Percentiles rank a stretch among this genome's conserved stretches.
Evolutionary conservation across 78 protist genomes (phyloP).

Genomic region (Cavenderia fasciculata): DNA sequence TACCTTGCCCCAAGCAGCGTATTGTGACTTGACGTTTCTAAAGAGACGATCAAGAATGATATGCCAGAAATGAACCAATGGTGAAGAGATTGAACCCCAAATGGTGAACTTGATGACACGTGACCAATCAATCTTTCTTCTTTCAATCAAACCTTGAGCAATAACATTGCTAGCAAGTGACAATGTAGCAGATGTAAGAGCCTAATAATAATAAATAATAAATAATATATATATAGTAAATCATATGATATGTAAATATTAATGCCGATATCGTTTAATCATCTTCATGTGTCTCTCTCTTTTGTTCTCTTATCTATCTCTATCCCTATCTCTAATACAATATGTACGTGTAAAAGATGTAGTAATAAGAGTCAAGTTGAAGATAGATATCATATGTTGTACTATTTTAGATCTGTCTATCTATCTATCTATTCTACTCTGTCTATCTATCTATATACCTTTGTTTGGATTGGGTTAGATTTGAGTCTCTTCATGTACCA

Average conservation of each 20-base stretch:
- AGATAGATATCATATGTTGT: no score
- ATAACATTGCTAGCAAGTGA: constrained; percentile 34
- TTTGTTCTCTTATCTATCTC: no score
- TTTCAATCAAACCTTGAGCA: constrained; percentile 65
- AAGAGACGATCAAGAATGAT: constrained; percentile 50
- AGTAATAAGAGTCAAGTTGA: no score
- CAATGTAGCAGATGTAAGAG: constrained; percentile 53
- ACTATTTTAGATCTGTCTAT: neutral
- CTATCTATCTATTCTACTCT: neutral
- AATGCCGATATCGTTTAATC: no score
- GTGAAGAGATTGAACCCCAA: constrained; percentile 71
- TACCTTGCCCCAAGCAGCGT: constrained; percentile 53
- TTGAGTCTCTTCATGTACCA: constrained; percentile 57
- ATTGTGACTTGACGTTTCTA: constrained; percentile 34
- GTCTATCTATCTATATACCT: constrained; percentile 12
- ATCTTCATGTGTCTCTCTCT: no score
- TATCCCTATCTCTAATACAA: no score
- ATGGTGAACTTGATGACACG: constrained; percentile 50
- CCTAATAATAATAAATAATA: neutral
- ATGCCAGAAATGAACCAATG: constrained; percentile 66
- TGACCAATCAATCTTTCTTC: constrained; percentile 55
- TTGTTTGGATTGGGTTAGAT: constrained; percentile 36
- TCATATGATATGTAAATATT: neutral
- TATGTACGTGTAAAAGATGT: no score
- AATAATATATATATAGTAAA: neutral